Base-by-base conservation (phyloP, 2,329 filamentous ascomycete species). In the Phyllosticta paracitricarpa region DNA sequence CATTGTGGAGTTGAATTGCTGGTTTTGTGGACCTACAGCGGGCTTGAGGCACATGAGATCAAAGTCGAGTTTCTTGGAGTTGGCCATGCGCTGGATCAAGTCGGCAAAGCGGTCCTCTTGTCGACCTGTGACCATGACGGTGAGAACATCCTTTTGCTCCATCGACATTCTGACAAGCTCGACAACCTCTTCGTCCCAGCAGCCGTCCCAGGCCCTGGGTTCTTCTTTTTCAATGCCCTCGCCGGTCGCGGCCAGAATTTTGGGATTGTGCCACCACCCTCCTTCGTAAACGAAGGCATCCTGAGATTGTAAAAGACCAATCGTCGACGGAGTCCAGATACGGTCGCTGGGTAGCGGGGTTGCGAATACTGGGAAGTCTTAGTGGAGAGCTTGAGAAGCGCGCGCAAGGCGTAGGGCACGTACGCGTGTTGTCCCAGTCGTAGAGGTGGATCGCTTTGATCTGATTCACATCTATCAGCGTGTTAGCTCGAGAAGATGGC, bases 381-480 rank as follows among this genome's bases (percentile, higher is more conserved):
- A 58, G 59, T 25, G 9, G 33, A 24, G 17, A n/a, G 14, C 14
- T n/a, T 51, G 3, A 35, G 12, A 52, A 24, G 52, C 30, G 30
- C 59, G 52, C 57, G 58, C 64, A 56, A 52, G 58, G 51, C 48
- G 33, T 54, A 48, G 51, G 22, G 28, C 59, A 64, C 87, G 72
- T 78, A 93, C 89, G 78, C 48, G 93, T 97, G 71, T 99, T 97
- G 76, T 99, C 94, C 74, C 97, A 99, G 74, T 99, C 94, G 77
- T 97, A 97, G 67, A 99, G 83, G 71, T 97, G 93, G 58, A 99
- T 85, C 8, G 85, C 78, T 72, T 84, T 90, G 75, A 97, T 87
- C 61, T 84, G 79, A 52, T 88, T 80, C 10, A 85, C 80, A 33
- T 48, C 19, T 25, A 57, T 67, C 54, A 66, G 64, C 51, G 26